A percentile compares a stretch with the other conserved stretches of the same genome.
Evolutionary conservation across 192 early-diverging fungal species (phyloP).

Genomic region (Podila epicladia): DNA sequence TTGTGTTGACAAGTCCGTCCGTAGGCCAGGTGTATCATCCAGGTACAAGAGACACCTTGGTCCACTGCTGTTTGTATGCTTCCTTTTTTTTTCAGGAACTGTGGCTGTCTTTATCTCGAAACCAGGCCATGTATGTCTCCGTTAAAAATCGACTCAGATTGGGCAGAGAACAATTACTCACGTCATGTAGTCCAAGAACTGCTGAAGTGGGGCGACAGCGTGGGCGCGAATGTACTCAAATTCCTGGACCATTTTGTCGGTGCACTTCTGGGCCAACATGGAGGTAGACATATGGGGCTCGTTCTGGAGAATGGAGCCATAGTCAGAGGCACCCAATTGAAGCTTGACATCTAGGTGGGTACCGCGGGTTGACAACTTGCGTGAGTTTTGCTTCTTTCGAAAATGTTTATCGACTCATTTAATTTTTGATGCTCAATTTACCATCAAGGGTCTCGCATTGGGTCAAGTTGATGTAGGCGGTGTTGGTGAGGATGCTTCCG

Average conservation of each 20-base stretch:
- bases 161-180: slow-evolving; percentile 48
- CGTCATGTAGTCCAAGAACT: slow-evolving; percentile 98
- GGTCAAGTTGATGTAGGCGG: slow-evolving; percentile 93
- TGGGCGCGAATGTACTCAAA: slow-evolving; percentile 93
- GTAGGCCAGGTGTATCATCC: too few species aligned
- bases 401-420: not conserved
- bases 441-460: slow-evolving; percentile 98
- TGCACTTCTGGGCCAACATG: slow-evolving; percentile 87
- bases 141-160: too few species aligned
- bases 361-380: too few species aligned
- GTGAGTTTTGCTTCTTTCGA: not conserved
- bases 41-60: too few species aligned
- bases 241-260: slow-evolving; percentile 89
- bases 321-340: slow-evolving; percentile 95
- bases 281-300: slow-evolving; percentile 96
- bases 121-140: too few species aligned
- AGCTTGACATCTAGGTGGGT: slow-evolving; percentile 85
- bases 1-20: too few species aligned
- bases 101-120: too few species aligned
- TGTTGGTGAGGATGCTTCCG: slow-evolving; percentile 80
- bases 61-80: too few species aligned
- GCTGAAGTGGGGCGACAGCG: slow-evolving; percentile 83
- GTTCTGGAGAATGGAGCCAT: slow-evolving; percentile 93
- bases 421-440: slow-evolving; percentile 32
- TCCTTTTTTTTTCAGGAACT: too few species aligned